Base-by-base conservation (phyloP, 495 filamentous ascomycete genomes). In the Aspergillus saccharolyticus region DNA sequence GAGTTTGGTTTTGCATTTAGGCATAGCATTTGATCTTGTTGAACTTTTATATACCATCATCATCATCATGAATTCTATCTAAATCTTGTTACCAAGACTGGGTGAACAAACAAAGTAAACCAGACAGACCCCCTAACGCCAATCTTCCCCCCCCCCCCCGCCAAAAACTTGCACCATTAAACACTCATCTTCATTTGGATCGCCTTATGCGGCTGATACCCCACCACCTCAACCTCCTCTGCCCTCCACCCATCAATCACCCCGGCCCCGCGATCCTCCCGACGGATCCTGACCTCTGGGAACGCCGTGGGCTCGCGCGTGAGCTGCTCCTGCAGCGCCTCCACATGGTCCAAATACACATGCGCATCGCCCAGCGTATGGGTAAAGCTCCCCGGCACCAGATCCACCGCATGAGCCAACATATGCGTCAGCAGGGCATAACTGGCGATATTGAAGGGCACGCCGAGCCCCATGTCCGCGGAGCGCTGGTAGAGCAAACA, bases 131-230 rank as follows among this genome's bases (percentile, higher is more conserved):
- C n/a, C 25, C 25, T 4, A 28, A 28, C 25, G 9, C 25, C 25
- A 4, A 28, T 47, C 43, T 42, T 55, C 53, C 30, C 56, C 12
- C 50, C n/a, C 24, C 18, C 22, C 48, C 39, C 22, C 54, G n/a
- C n/a, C n/a, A n/a, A n/a, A n/a, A n/a, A n/a, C n/a, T n/a, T n/a
- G n/a, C 42, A 45, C 24, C 15, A 33, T 59, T 78, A 96, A 30
- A 97, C 91, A 65, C 87, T 91, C 94, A 97, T 97, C 74, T 97
- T 96, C 94, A 97, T 97, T 43, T 88, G 79, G 69, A 97, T 96
- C 9, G 77, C 80, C 78, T 90, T 90, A 66, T 96, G 90, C 56
- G 95, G 93, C 33, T 89, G 82, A 71, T 98, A 98, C 21, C 89
- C 91, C 65, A 86, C 82, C 4, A 98, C 82, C 59, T 86, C 83